Percentiles rank a stretch among this genome's conserved stretches.
Evolutionary conservation across 2,329 filamentous ascomycete species (phyloP).

Genomic region (Alternaria angustiovoidea): DNA sequence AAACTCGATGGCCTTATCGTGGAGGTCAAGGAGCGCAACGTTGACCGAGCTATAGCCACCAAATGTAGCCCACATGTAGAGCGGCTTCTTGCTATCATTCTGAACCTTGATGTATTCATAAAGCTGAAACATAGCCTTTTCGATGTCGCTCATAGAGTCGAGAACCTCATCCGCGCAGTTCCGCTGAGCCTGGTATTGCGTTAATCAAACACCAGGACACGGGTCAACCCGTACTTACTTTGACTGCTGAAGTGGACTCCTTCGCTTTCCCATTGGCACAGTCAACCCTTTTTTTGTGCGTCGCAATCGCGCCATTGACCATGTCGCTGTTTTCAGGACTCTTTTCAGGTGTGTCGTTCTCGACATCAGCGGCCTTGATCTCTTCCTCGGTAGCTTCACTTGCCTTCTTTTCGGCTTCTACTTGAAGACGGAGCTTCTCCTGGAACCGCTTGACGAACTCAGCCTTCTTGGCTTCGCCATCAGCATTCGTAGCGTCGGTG

Average conservation of each 20-base stretch:
- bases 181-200: not conserved
- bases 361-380: conserved; percentile 45
- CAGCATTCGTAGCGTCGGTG: conserved; percentile 69
- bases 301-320: not conserved
- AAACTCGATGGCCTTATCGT: conserved; percentile 6
- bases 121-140: conserved; percentile 11
- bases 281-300: not conserved
- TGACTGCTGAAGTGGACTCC: not conserved
- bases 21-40: conserved; percentile 12
- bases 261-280: not conserved
- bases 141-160: not conserved
- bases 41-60: conserved; percentile 11
- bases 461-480: conserved; percentile 67
- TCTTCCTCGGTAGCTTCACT: conserved; percentile 52
- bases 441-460: conserved; percentile 75
- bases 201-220: not conserved
- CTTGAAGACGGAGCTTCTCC: conserved; percentile 56
- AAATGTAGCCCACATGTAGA: conserved; percentile 26
- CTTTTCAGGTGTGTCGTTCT: not conserved
- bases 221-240: not conserved
- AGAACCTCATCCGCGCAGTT: not conserved
- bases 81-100: conserved; percentile 15
- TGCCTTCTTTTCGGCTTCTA: conserved; percentile 67
- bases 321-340: not conserved
- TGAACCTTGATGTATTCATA: conserved; percentile 20